A percentile compares a stretch with the other conserved stretches of the same genome.
Evolutionary conservation across 306 rosid genomes (phyloP).

Genomic region (Vachellia pachyceras): DNA sequence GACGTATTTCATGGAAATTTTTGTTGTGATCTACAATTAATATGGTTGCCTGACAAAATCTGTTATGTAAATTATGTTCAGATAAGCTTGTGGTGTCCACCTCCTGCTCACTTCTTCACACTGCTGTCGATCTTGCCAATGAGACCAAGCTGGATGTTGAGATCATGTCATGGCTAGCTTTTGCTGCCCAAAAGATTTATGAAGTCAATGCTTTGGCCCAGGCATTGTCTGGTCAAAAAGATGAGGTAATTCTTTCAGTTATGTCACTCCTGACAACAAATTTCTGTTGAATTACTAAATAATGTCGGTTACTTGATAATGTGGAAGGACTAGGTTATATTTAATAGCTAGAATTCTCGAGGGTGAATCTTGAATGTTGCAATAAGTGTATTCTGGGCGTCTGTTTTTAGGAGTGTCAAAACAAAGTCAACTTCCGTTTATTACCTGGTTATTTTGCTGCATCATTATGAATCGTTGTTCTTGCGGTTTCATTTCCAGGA

Average conservation of each 20-base stretch:
- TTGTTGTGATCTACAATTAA: neutral
- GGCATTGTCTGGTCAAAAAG: slow-evolving; percentile 78
- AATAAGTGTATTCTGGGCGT: too few species aligned
- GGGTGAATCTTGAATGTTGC: too few species aligned
- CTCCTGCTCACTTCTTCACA: slow-evolving; percentile 89
- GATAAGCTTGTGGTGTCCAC: slow-evolving; percentile 88
- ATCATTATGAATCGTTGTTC: slow-evolving; percentile 15
- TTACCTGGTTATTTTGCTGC: slow-evolving; percentile 19
- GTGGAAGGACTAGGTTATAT: too few species aligned
- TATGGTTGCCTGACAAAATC: slow-evolving; percentile 2
- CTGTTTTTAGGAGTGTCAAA: neutral
- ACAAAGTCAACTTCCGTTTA: neutral
- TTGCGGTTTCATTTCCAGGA: slow-evolving; percentile 58
- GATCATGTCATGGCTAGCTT: slow-evolving; percentile 91
- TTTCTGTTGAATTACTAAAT: too few species aligned
- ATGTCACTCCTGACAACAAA: slow-evolving; percentile 10
- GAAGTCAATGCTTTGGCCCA: slow-evolving; percentile 91
- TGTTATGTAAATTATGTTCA: slow-evolving; percentile 36
- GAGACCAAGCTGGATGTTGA: slow-evolving; percentile 89
- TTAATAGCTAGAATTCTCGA: too few species aligned
- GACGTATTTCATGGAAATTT: slow-evolving; percentile 28
- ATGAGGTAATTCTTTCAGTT: slow-evolving; percentile 58
- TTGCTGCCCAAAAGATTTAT: slow-evolving; percentile 89
- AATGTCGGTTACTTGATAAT: too few species aligned
- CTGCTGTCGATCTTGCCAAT: slow-evolving; percentile 89